phyloP scores from a whole-genome alignment of 2,329 filamentous ascomycete species.

The Microcyclospora tardicrescens region DNA sequence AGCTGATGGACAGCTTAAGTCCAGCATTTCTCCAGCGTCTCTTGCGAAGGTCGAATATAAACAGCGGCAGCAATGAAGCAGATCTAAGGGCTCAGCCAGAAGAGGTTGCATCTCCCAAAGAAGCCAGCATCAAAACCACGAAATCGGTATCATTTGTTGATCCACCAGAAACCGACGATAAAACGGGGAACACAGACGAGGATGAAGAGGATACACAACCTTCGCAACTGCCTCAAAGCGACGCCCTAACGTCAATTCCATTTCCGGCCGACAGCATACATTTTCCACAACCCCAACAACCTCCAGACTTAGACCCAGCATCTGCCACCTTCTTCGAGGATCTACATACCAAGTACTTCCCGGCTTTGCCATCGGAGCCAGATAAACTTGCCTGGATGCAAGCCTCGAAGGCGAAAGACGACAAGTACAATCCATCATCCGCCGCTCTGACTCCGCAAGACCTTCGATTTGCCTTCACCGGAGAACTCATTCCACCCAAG shows the following conservation, averaged over 20 bases:
- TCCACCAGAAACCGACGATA: background rate
- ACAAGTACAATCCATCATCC: slow-evolving; percentile 72
- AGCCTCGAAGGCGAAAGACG: slow-evolving; percentile 42
- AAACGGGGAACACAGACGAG: slow-evolving; percentile 1
- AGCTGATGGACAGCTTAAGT: slow-evolving; percentile 67
- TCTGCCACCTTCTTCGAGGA: slow-evolving; percentile 72
- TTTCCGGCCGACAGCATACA: slow-evolving; percentile 32
- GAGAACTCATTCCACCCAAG: slow-evolving; percentile 64
- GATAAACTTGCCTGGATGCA: slow-evolving; percentile 81
- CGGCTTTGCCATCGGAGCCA: slow-evolving; percentile 71
- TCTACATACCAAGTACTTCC: slow-evolving; percentile 89
- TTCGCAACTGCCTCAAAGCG: background rate
- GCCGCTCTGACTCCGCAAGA: slow-evolving; percentile 58
- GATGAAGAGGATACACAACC: background rate
- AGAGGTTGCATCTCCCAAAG: background rate
- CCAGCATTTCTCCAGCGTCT: slow-evolving; percentile 65
- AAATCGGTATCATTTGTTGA: slow-evolving; percentile 16
- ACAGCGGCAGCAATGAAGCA: slow-evolving; percentile 42
- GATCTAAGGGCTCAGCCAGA: slow-evolving; percentile 17
- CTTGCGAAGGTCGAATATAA: slow-evolving; percentile 62
- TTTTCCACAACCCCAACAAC: slow-evolving; percentile 44
- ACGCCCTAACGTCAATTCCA: slow-evolving; percentile 1
- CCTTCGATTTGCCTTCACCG: slow-evolving; percentile 80
- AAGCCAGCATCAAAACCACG: slow-evolving; percentile 3
- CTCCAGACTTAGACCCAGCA: slow-evolving; percentile 67